Evolutionary conservation across 768 basidiomycete genomes (phyloP).

Genomic region (Lepiota venenata): DNA sequence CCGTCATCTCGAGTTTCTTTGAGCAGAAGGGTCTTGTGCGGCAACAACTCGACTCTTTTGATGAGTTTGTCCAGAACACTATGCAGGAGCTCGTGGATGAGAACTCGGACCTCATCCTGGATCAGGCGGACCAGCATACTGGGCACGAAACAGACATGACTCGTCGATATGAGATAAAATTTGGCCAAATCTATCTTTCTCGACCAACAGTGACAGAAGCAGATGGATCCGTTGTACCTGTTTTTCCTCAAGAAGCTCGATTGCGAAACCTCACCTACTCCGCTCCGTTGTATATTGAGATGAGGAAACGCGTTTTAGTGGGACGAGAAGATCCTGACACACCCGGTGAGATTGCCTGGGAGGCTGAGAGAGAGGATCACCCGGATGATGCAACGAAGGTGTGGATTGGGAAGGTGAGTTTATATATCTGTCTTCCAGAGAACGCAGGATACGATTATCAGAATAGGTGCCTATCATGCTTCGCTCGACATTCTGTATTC

Average conservation of each 20-base stretch:
- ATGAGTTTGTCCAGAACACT: constrained; percentile 98
- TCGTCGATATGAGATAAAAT: constrained; percentile 94
- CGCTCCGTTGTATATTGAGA: constrained; percentile 92
- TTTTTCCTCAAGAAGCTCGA: constrained; percentile 97
- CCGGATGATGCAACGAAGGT: constrained; percentile 75
- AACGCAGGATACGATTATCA: constrained; percentile 9
- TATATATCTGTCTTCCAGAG: not conserved
- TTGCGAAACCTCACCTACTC: constrained; percentile 95
- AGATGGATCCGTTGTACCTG: constrained; percentile 89
- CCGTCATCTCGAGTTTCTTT: constrained; percentile 95
- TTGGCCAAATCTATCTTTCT: constrained; percentile 96
- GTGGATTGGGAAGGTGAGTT: constrained; percentile 88
- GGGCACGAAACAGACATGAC: constrained; percentile 78
- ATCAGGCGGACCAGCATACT: constrained; percentile 95
- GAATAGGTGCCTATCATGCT: constrained; percentile 95
- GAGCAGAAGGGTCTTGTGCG: constrained; percentile 96
- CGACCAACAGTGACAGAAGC: constrained; percentile 93
- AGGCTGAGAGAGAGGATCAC: constrained; percentile 62
- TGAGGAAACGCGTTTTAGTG: constrained; percentile 80
- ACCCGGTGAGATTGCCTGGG: constrained; percentile 79
- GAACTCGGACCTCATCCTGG: constrained; percentile 90
- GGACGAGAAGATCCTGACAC: constrained; percentile 82
- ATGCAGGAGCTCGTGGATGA: constrained; percentile 99
- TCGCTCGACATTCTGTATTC: constrained; percentile 91
- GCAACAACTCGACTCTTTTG: constrained; percentile 97